Conservation (phyloP, 2,329 filamentous ascomycete species). For the Emergomyces africanus region DNA sequence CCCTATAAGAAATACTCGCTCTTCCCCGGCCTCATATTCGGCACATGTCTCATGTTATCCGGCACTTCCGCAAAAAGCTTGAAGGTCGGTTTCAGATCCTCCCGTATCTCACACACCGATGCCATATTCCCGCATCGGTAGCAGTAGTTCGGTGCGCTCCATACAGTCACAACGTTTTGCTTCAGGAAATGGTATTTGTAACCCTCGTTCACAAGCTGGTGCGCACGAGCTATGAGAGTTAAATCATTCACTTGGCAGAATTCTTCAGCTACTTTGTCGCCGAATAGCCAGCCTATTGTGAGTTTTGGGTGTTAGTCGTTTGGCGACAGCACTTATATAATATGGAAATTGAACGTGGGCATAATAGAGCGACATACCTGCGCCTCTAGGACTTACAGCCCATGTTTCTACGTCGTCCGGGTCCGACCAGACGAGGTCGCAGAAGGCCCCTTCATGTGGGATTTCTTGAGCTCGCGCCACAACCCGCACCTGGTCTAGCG, state of each 20-base stretch:
- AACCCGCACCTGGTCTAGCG: slow-evolving; percentile 61
- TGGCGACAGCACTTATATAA: neutral
- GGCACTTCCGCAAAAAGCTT: slow-evolving; percentile 40
- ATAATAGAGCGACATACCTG: slow-evolving; percentile 36
- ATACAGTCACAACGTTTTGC: slow-evolving; percentile 95
- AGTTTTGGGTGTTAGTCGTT: neutral
- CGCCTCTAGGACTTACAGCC: slow-evolving; percentile 56
- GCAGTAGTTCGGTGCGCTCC: slow-evolving; percentile 80
- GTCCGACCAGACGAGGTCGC: slow-evolving; percentile 65
- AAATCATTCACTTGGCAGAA: slow-evolving; percentile 99
- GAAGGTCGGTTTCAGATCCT: slow-evolving; percentile 78
- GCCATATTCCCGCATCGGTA: slow-evolving; percentile 91
- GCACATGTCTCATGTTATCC: slow-evolving; percentile 35
- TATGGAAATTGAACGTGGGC: neutral
- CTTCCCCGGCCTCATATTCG: slow-evolving; percentile 31
- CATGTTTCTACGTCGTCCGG: slow-evolving; percentile 59
- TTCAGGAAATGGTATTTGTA: slow-evolving; percentile 97
- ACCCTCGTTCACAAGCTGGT: slow-evolving; percentile 98
- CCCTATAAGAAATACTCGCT: slow-evolving; percentile 36
- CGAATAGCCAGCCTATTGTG: slow-evolving; percentile 12
- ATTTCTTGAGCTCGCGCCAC: slow-evolving; percentile 65
- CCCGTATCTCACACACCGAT: slow-evolving; percentile 78
- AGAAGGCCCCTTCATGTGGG: slow-evolving; percentile 64
- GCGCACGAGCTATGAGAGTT: slow-evolving; percentile 86
- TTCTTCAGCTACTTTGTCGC: slow-evolving; percentile 45